These are phyloP conservation scores for Cytospora leucostoma DNA, from an alignment of 2,329 filamentous ascomycete genomes.

Conservation along the genomic window DNA sequence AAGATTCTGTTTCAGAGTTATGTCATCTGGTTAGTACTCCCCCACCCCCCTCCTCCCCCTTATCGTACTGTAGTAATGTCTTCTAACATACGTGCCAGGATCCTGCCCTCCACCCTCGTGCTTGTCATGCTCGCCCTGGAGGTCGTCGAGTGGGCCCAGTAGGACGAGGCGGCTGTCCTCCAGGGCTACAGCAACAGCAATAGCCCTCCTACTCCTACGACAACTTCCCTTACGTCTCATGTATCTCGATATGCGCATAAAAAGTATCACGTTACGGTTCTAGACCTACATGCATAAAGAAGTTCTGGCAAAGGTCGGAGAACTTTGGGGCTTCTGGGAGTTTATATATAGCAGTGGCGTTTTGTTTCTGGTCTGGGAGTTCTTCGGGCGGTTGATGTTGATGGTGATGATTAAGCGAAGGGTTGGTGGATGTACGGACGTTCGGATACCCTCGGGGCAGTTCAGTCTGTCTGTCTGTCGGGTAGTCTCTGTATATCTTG, in stretches of 20 bases:
- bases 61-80: slow-evolving; percentile 14
- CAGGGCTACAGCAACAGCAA: background rate
- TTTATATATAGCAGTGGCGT: background rate
- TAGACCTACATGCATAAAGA: background rate
- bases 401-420: background rate
- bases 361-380: background rate
- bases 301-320: background rate
- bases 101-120: slow-evolving; percentile 87
- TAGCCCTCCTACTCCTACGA: too few species aligned
- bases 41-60: too few species aligned
- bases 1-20: slow-evolving; percentile 94
- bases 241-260: background rate
- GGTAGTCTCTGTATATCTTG: too few species aligned
- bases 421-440: background rate
- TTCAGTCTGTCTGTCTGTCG: too few species aligned
- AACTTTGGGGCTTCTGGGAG: background rate
- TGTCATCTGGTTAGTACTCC: slow-evolving; percentile 76
- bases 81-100: slow-evolving; percentile 54
- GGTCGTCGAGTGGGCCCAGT: slow-evolving; percentile 81
- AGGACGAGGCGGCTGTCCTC: background rate
- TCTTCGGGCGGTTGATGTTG: background rate
- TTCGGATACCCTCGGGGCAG: background rate
- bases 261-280: background rate
- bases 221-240: background rate
- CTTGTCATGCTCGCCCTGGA: slow-evolving; percentile 91